These are phyloP conservation scores for Volvox africanus DNA, from an alignment of 139 green algal species.

Conservation along the genomic window DNA sequence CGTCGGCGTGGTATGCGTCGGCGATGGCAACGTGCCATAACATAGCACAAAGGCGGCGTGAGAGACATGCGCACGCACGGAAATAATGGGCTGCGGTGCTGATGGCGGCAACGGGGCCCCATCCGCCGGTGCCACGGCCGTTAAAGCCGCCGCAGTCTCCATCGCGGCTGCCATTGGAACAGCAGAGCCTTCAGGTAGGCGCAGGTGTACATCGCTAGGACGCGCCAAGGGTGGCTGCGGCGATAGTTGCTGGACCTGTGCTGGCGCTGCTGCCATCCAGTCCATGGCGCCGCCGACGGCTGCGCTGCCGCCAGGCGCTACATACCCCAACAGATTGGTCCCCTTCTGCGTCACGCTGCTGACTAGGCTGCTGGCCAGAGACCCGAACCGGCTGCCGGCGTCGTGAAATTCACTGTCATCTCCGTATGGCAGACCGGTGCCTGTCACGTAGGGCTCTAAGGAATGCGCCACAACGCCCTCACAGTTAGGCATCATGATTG, in stretches of 20 bases:
- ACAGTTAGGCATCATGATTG: slow-evolving; percentile 71
- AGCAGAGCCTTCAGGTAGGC: not conserved
- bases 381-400: slow-evolving; percentile 25
- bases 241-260: not conserved
- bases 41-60: slow-evolving; percentile 27
- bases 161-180: not conserved
- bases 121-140: not conserved
- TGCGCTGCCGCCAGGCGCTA: not conserved
- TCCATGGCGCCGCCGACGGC: not conserved
- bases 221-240: not conserved
- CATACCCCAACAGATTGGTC: slow-evolving; percentile 15
- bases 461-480: slow-evolving; percentile 65
- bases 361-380: slow-evolving; percentile 4
- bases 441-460: slow-evolving; percentile 50
- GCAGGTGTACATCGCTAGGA: too few species aligned
- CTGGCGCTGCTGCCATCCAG: not conserved
- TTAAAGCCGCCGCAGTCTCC: not conserved
- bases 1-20: not conserved
- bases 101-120: not conserved
- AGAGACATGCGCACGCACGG: not conserved
- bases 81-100: not conserved
- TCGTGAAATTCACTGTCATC: slow-evolving; percentile 42
- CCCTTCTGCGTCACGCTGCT: slow-evolving; percentile 20
- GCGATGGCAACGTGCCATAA: not conserved
- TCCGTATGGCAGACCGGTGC: not conserved